Evolutionary conservation across 2,329 filamentous ascomycete genomes (phyloP), one percentile per base, ranked within the genome.

Genomic region (Talaromyces funiculosus): DNA sequence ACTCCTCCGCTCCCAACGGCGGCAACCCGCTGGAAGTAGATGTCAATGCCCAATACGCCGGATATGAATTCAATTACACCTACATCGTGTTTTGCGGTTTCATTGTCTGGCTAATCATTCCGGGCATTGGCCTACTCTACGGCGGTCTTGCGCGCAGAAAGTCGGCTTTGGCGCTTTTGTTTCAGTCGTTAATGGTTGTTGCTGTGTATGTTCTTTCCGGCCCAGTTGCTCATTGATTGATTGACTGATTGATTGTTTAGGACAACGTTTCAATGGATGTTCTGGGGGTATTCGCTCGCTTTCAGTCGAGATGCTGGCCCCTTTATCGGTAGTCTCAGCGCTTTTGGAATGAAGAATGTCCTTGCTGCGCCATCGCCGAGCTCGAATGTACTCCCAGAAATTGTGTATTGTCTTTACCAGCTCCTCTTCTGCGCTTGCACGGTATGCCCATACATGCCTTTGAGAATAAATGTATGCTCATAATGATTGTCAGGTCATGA

Each of bases 361-460:
- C 75, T 82, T 66, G 82, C 81, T 12, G 84, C 84, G 4, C 86
- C 86, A 0, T 85, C 82, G 2, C 81, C 82, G 4, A 84, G 84
- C 8, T 84, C 79, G 18, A 72, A 77, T 2, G 72, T 81, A 9
- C 77, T 87, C 38, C 85, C 86, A 0, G 85, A 88, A 64, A 85
- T 88, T 62, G 81, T 87, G 10, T 88, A 87, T 72, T 86, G 84
- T 67, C 75, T 87, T 38, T 88, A 87, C 68, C 84, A 88, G 69
- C 75, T 87, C 63, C 77, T 88, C 20, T 88, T 88, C 75, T 86
- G 81, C 60, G 69, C 69, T 16, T 76, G 73, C 67, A 77, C 75
- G 22, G 75, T 73, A 60, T 64, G 69, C 54, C n/a, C 5, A 24
- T 35, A 35, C 38, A 7, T 38, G 3, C 24, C 16, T 22, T n/a